These are phyloP conservation scores for Fusarium sublunatum DNA, from an alignment of 2,329 filamentous ascomycete species.

Conservation along the genomic window DNA sequence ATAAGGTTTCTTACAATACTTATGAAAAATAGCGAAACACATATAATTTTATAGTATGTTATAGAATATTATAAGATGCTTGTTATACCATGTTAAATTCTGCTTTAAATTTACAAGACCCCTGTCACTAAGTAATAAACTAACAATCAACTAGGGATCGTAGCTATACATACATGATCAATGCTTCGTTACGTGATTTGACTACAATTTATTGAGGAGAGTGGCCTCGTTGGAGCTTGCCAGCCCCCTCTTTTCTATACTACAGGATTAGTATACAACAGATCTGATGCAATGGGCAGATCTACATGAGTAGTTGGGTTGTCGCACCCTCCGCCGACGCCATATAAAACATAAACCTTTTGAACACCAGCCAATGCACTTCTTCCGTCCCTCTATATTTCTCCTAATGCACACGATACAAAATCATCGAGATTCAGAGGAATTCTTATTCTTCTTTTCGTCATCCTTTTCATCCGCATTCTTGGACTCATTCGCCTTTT, in stretches of 20 bases:
- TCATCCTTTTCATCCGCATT: slow-evolving; percentile 38
- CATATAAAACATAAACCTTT: slow-evolving; percentile 51
- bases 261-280: slow-evolving; percentile 50
- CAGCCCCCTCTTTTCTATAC: slow-evolving; percentile 47
- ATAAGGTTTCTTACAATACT: no score
- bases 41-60: no score
- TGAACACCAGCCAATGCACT: slow-evolving; percentile 55
- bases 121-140: no score
- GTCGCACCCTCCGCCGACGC: slow-evolving; percentile 46
- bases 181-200: slow-evolving; percentile 11
- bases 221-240: slow-evolving; percentile 48
- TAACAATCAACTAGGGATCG: no score
- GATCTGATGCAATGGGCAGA: slow-evolving; percentile 43
- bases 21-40: no score
- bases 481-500: slow-evolving; percentile 48
- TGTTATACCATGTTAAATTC: no score
- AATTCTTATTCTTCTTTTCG: slow-evolving; percentile 50
- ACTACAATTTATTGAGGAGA: slow-evolving; percentile 50
- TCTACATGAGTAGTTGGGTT: slow-evolving; percentile 44
- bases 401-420: slow-evolving; percentile 40
- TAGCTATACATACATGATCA: background rate
- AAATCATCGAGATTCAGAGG: slow-evolving; percentile 47
- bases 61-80: no score
- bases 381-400: slow-evolving; percentile 40
- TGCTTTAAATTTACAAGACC: no score